Conservation (phyloP, 352 stramenopile genomes). For the Globisporangium ultimum region DNA sequence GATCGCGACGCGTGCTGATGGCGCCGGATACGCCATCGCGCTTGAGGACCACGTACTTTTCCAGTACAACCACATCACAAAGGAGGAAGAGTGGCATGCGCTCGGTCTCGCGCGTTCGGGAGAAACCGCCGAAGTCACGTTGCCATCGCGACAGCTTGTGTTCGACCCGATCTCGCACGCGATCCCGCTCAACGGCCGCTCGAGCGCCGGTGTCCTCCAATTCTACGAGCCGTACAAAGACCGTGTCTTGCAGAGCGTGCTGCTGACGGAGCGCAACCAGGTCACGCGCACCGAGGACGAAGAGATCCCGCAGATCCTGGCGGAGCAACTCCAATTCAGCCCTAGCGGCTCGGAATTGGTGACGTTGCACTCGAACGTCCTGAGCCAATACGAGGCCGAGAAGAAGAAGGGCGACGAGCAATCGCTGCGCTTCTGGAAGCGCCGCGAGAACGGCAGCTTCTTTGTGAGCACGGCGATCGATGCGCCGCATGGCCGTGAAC, state of each 20-base stretch:
- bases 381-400: constrained; percentile 12
- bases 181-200: constrained; percentile 62
- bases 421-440: constrained; percentile 73
- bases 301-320: constrained; percentile 42
- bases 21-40: constrained; percentile 56
- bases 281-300: constrained; percentile 78
- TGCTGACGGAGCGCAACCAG: constrained; percentile 80
- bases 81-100: constrained; percentile 71
- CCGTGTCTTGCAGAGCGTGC: constrained; percentile 62
- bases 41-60: constrained; percentile 71
- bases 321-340: constrained; percentile 56
- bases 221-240: constrained; percentile 84
- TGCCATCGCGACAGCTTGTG: constrained; percentile 50
- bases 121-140: constrained; percentile 26
- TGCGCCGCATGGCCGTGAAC: constrained; percentile 54
- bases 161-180: constrained; percentile 62
- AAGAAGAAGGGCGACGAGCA: constrained; percentile 40
- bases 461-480: constrained; percentile 82
- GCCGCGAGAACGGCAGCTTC: constrained; percentile 70
- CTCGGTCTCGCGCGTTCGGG: constrained; percentile 61
- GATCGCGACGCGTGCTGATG: constrained; percentile 53
- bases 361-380: constrained; percentile 46
- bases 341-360: constrained; percentile 43
- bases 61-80: constrained; percentile 80
- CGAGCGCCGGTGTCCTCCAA: constrained; percentile 61